phyloP scores from a whole-genome alignment of 352 stramenopile species.

The Globisporangium camurandrum region DNA sequence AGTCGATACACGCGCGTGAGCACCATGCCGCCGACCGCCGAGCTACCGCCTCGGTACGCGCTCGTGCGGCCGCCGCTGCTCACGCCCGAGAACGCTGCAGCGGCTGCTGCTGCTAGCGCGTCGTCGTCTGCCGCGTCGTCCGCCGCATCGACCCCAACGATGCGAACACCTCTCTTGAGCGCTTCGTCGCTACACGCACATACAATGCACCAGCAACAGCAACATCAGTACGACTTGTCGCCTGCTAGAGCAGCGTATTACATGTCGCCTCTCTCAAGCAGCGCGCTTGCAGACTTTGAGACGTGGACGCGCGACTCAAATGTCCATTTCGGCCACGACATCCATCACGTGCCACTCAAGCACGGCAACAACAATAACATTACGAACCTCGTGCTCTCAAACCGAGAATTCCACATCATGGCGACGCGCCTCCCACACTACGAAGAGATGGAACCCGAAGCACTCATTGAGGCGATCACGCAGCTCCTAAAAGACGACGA shows the following conservation, averaged over 20 bases:
- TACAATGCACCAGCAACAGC: no score
- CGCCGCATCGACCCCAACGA: background rate
- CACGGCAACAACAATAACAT: conserved; percentile 32
- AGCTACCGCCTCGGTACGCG: conserved; percentile 10
- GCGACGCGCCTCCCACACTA: conserved; percentile 64
- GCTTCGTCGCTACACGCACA: conserved; percentile 11
- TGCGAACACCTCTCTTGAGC: conserved; percentile 8
- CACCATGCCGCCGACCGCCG: conserved; percentile 8
- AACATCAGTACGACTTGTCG: conserved; percentile 7
- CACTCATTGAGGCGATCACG: conserved; percentile 52
- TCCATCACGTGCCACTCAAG: conserved; percentile 72
- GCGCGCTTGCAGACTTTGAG: conserved; percentile 20
- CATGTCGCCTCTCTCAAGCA: conserved; percentile 21
- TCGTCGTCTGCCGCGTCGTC: background rate
- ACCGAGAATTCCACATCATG: conserved; percentile 75
- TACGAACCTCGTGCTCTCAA: conserved; percentile 67
- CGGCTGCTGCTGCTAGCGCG: background rate
- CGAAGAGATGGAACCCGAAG: conserved; percentile 43
- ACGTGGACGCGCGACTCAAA: conserved; percentile 13
- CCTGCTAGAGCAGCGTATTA: no score
- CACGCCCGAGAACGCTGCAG: conserved; percentile 5
- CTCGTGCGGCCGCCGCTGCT: conserved; percentile 10
- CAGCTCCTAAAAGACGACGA: conserved; percentile 44
- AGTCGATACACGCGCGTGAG: background rate
- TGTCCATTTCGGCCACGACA: conserved; percentile 59